Base-by-base conservation (phyloP, 257 asterid genomes). In the Phtheirospermum japonicum region DNA sequence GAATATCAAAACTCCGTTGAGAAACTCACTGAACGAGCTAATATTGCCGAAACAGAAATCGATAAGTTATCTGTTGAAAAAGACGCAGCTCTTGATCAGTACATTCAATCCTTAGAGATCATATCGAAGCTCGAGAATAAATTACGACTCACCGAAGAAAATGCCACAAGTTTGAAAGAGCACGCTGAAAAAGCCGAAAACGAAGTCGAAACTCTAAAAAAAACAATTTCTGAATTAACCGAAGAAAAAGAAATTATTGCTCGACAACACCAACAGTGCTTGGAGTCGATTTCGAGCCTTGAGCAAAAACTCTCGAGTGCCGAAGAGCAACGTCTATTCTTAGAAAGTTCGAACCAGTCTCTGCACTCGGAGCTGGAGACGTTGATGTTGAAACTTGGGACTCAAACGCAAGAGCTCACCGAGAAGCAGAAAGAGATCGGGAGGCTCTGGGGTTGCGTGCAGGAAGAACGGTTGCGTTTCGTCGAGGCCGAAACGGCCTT, bases 401-500 rank as follows among this genome's bases (percentile, higher is more conserved):
- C 76, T 56, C 95, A 85, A 78, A 78, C 77, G 73, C 92, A 85
- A 65, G 96, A 87, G 72, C 95, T 93, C 54, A 85, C 88, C 2
- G 99, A 85, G 73, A 93, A 87, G 85, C 91, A 89, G 83, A 79
- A 80, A 73, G 96, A 93, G 61, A 61, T 93, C 39, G 96, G 90
- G 49, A 76, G 78, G 48, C 87, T 93, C 45, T 87, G 97, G 97
- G 81, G 83, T 64, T 78, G 95, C 68, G 67, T 93, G 57, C 97
- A 89, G 42, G 99, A 93, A 75, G 99, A 93, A 70, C 81, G 92
- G 9, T 63, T 84, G 77, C 96, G 85, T 23, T 93, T 90, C 67
- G 88, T 90, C 48, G 97, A 90, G 75, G 97, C 97, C 63, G 97
- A 93, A 79, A 87, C 96, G 36, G 97, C 96, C 42, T 93, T 93